phyloP scores from a whole-genome alignment of 208 protist genomes.

The Borovskyia barvae region DNA sequence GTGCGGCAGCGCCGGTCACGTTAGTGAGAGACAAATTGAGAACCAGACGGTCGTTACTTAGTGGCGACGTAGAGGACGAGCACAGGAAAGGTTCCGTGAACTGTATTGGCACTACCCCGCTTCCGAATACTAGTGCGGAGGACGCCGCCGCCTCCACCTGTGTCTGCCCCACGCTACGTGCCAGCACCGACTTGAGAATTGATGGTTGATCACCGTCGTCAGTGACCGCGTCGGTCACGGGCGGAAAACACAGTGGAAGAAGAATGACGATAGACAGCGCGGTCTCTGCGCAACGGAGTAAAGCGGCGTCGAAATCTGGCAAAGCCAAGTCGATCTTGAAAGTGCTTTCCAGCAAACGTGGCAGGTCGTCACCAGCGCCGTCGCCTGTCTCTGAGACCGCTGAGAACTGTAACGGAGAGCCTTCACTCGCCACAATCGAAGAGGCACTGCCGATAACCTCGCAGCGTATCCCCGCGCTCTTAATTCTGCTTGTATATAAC shows the following conservation, averaged over 20 bases:
- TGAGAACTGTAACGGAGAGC: conserved; percentile 4
- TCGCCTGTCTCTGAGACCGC: conserved; percentile 1
- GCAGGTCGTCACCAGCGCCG: neutral
- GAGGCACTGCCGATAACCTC: conserved; percentile 20
- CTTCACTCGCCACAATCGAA: conserved; percentile 8
- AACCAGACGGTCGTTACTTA: conserved; percentile 52
- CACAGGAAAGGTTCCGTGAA: conserved; percentile 43
- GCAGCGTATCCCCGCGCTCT: conserved; percentile 15
- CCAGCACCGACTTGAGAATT: conserved; percentile 25
- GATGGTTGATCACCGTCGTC: conserved; percentile 11
- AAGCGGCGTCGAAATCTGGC: conserved; percentile 19
- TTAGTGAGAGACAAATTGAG: conserved; percentile 68
- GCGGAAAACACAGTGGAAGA: conserved; percentile 15
- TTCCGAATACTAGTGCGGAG: conserved; percentile 33
- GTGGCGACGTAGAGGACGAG: conserved; percentile 40
- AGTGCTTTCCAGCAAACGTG: conserved; percentile 16
- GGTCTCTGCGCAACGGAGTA: conserved; percentile 14
- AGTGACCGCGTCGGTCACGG: neutral
- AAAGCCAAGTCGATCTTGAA: conserved; percentile 24
- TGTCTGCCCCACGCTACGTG: conserved; percentile 24
- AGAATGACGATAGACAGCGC: conserved; percentile 25
- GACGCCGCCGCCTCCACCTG: conserved; percentile 17
- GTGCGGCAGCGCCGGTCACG: conserved; percentile 31
- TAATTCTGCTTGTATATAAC: too few species aligned
- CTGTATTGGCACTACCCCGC: conserved; percentile 41